Conservation (phyloP, 179 eudicot species). For the Heliamphora pulchella region DNA sequence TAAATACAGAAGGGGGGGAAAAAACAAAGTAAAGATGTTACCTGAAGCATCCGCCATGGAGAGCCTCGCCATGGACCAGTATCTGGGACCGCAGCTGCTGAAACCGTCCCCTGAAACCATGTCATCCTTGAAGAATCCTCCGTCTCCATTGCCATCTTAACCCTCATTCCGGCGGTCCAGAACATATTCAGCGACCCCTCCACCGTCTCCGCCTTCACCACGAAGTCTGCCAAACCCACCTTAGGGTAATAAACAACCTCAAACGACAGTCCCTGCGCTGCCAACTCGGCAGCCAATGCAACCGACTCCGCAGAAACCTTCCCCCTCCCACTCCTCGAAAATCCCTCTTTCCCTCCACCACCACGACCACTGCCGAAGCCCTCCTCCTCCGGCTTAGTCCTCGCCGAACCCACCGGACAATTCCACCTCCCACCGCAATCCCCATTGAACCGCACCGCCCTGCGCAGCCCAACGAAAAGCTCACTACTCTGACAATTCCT, state of each 20-base stretch:
- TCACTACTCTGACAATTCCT: conserved; percentile 22
- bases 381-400: conserved; percentile 15
- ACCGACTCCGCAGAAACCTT: conserved; percentile 35
- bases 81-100: conserved; percentile 24
- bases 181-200: conserved; percentile 25
- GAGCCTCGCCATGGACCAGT: conserved; percentile 44
- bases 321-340: conserved; percentile 32
- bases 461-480: conserved; percentile 55
- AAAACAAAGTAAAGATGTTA: conserved; percentile 10
- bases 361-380: conserved; percentile 13
- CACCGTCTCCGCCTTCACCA: conserved; percentile 61
- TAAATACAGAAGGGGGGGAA: neutral
- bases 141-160: conserved; percentile 61
- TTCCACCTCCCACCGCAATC: conserved; percentile 22
- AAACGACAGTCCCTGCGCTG: conserved; percentile 38
- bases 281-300: conserved; percentile 43
- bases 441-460: conserved; percentile 28
- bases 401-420: neutral
- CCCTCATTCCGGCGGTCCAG: conserved; percentile 53
- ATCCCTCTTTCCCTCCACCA: conserved; percentile 17
- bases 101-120: conserved; percentile 60
- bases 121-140: conserved; percentile 53
- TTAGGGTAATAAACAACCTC: conserved; percentile 67
- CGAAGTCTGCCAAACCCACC: conserved; percentile 50
- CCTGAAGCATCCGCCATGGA: conserved; percentile 78